Base-by-base conservation (phyloP, 2,329 filamentous ascomycete genomes). In the Thelonectria rubi region DNA sequence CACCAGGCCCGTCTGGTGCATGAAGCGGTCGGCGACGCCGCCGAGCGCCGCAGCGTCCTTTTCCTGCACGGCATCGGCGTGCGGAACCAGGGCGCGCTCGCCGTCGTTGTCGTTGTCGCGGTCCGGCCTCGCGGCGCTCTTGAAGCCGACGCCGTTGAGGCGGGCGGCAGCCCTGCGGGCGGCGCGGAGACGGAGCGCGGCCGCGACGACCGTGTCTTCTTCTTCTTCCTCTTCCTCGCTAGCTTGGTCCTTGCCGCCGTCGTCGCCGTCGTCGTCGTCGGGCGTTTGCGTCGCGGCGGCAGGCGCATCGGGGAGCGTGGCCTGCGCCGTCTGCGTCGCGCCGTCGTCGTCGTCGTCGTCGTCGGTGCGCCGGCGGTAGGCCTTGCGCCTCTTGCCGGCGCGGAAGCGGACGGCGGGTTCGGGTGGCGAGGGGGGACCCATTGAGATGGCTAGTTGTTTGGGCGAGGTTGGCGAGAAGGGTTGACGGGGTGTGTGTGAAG, bases 1-100 rank as follows among this genome's bases (percentile, higher is more conserved):
- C 0, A 89, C 81, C 63, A 88, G 78, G 1, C 91, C 91, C 0
- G 89, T 93, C 75, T 92, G 90, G 60, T 88, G 86, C 55, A 88
- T 87, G 73, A 94, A 94, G 42, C 89, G 87, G 39, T 76, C 72
- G 10, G 73, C 67, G 37, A 78, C 75, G 43, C 74, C 74, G 46
- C 57, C 67, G 14, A 70, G 58, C 1, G 30, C 21, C 3, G 51
- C 7, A 2, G 51, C 7, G 6, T 72, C 69, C 24, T 39, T 50
- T 12, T 65, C 68, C 12, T 53, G 47, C 3, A 66, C 15, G 67
- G 71, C 55, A 67, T 75, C 60, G 71, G 75, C 57, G 73, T 77
- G 62, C 68, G 75, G 42, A 47, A 79, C 75, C 24, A 79, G 72
- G 46, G 73, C 74, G 53, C 74, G 75, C 11, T 71, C 60, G 48